Percentiles rank a stretch among this genome's conserved stretches.
These are phyloP conservation scores for Centrapalus pauciflorus DNA, from an alignment of 129 eudicot genomes.

Conservation along the genomic window DNA sequence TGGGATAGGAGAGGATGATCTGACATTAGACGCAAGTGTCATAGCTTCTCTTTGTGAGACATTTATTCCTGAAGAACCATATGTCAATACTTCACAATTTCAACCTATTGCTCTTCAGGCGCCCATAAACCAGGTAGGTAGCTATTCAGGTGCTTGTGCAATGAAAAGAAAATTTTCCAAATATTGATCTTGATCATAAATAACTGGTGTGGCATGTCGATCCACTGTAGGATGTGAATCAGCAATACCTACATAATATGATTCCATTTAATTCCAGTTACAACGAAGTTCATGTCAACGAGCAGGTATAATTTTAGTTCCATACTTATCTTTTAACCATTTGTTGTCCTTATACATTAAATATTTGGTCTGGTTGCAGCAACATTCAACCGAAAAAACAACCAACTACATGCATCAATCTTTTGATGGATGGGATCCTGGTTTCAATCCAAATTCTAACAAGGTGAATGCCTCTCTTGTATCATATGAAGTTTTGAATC, in stretches of 20 bases:
- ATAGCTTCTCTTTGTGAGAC: conserved; percentile 6
- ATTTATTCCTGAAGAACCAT: conserved; percentile 6
- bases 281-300: background rate
- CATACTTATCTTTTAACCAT: background rate
- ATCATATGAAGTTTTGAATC: background rate
- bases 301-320: background rate
- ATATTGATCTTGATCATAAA: conserved; percentile 2
- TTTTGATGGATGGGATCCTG: background rate
- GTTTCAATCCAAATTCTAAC: background rate
- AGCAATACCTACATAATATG: background rate
- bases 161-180: background rate
- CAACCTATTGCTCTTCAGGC: background rate
- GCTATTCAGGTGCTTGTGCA: background rate
- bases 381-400: background rate
- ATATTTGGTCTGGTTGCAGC: background rate
- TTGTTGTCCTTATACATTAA: background rate
- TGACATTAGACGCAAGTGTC: background rate
- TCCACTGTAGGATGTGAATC: conserved; percentile 7
- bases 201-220: background rate
- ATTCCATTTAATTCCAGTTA: background rate
- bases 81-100: conserved; percentile 5
- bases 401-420: background rate
- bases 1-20: conserved; percentile 9
- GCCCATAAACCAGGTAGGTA: conserved; percentile 6
- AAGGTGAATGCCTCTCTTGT: background rate